Percentiles rank a stretch among this genome's conserved stretches.
Conservation (phyloP, 192 early-diverging fungal species). For the Piromyces finnis region DNA sequence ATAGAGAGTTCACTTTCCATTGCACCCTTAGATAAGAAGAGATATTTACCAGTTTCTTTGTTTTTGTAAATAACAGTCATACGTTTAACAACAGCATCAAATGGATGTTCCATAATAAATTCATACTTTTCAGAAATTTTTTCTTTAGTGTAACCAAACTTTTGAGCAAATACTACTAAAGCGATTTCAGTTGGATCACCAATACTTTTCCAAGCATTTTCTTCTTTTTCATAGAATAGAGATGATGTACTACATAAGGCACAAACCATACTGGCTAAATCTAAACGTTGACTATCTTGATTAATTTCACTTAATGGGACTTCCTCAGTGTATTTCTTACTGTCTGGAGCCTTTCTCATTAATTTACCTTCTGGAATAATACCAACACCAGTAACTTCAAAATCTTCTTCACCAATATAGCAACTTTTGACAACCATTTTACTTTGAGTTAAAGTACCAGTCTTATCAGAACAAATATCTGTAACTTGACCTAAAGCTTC, state of each 20-base stretch:
- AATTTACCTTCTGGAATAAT: background rate
- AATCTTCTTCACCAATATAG: background rate
- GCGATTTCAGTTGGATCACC: conserved; percentile 19
- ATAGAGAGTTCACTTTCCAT: conserved; percentile 52
- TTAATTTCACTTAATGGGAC: background rate
- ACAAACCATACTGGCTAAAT: background rate
- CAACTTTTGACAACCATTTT: conserved; percentile 60
- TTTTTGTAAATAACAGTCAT: conserved; percentile 74
- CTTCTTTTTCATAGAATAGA: conserved; percentile 4
- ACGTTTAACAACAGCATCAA: conserved; percentile 50
- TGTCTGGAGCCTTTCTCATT: background rate
- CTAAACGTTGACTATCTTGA: background rate
- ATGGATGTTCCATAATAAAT: conserved; percentile 12
- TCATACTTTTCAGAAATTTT: background rate
- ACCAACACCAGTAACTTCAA: background rate
- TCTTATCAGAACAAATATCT: conserved; percentile 29
- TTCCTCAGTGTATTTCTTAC: conserved; percentile 5
- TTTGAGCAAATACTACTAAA: conserved; percentile 11
- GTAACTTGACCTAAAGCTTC: conserved; percentile 17
- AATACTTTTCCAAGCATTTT: conserved; percentile 9
- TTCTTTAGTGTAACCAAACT: background rate
- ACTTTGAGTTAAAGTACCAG: conserved; percentile 48
- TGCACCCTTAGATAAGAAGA: conserved; percentile 86
- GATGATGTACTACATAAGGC: background rate
- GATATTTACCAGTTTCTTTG: conserved; percentile 44